A percentile compares a stretch with the other conserved stretches of the same genome.
These are phyloP conservation scores for Cladophialophora exuberans DNA, from an alignment of 2,329 filamentous ascomycete genomes.

Conservation along the genomic window DNA sequence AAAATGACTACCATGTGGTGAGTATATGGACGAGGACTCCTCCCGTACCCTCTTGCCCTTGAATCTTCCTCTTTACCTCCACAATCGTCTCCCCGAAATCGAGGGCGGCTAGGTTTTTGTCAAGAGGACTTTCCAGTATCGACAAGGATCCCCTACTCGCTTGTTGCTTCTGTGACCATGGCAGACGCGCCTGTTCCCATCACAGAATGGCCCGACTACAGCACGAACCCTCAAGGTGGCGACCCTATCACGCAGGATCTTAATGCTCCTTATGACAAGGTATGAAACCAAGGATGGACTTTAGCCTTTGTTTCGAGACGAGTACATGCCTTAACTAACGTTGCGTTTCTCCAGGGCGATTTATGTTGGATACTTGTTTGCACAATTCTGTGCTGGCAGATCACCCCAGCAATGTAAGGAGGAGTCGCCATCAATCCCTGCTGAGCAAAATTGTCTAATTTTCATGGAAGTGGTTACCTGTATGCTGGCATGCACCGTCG, in stretches of 20 bases:
- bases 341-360: conserved; percentile 16
- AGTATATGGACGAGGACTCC: neutral
- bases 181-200: conserved; percentile 14
- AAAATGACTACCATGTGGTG: neutral
- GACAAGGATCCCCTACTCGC: neutral
- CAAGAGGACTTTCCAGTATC: neutral
- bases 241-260: conserved; percentile 26
- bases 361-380: conserved; percentile 27
- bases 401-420: conserved; percentile 54
- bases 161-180: neutral
- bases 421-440: neutral
- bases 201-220: conserved; percentile 30
- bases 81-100: neutral
- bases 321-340: neutral
- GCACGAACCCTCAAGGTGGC: conserved; percentile 22
- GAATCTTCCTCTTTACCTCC: neutral
- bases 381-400: conserved; percentile 28
- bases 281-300: neutral
- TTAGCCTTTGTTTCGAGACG: neutral
- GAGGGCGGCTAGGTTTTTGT: neutral
- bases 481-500: conserved; percentile 66
- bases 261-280: conserved; percentile 29
- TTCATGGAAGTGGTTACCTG: conserved; percentile 51
- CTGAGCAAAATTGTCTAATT: neutral
- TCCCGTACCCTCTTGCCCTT: neutral